Evolutionary conservation across 2,329 filamentous ascomycete species (phyloP).

Genomic region (Colletotrichum truncatum): DNA sequence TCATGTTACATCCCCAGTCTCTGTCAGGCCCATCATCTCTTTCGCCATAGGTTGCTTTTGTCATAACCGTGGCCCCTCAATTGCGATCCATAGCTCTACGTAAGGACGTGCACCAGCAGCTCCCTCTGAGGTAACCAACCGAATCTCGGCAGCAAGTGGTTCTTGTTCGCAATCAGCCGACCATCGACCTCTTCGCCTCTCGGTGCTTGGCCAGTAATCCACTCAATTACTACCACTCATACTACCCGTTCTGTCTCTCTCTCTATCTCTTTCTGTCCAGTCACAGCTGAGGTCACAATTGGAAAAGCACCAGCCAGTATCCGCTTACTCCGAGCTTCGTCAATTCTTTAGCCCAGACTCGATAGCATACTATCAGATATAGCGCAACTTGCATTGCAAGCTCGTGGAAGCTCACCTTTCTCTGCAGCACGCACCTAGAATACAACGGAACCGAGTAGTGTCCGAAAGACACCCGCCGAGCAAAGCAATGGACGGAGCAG

Average conservation of each 20-base stretch:
- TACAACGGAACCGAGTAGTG: background rate
- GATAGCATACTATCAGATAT: too few species aligned
- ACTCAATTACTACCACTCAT: background rate
- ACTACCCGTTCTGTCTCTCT: background rate
- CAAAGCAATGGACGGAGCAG: constrained; percentile 20
- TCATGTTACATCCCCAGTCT: background rate
- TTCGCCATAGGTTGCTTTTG: background rate
- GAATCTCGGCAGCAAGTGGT: constrained; percentile 3
- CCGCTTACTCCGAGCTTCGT: too few species aligned
- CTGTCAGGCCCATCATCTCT: constrained; percentile 5
- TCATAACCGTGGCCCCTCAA: constrained; percentile 7
- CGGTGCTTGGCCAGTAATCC: background rate
- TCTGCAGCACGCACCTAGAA: too few species aligned
- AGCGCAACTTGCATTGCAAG: too few species aligned
- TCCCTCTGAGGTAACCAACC: background rate
- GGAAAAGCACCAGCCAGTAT: too few species aligned
- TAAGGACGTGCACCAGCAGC: constrained; percentile 6
- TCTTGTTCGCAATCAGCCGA: constrained; percentile 14
- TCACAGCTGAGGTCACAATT: too few species aligned
- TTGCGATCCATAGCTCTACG: constrained; percentile 13
- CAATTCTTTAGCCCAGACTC: too few species aligned
- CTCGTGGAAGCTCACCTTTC: too few species aligned
- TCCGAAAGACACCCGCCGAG: background rate
- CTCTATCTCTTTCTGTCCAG: too few species aligned
- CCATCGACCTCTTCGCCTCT: constrained; percentile 4